Percentiles rank a stretch among this genome's conserved stretches.
Evolutionary conservation across 805 yeast species (phyloP).

Genomic region (Pachysolen tannophilus): DNA sequence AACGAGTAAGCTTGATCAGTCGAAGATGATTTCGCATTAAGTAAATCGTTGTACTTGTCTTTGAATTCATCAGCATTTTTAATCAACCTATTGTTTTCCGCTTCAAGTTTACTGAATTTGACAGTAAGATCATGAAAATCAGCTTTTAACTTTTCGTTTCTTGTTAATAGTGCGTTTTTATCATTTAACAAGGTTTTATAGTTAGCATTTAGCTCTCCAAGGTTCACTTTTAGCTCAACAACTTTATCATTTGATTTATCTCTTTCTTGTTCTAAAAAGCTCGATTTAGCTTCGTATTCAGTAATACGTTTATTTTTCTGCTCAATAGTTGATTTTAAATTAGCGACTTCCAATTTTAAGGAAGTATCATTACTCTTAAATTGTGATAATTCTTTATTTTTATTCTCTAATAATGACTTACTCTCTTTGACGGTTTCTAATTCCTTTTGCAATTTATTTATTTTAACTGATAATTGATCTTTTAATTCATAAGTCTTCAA

Average conservation of each 20-base stretch:
- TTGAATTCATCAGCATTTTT: constrained; percentile 32
- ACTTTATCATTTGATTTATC: constrained; percentile 29
- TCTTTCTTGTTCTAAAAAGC: constrained; percentile 29
- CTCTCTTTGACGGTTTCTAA: constrained; percentile 28
- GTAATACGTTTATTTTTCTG: constrained; percentile 35
- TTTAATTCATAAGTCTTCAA: constrained; percentile 12
- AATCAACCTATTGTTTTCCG: constrained; percentile 31
- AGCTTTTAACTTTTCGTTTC: constrained; percentile 30
- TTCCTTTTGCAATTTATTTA: constrained; percentile 19
- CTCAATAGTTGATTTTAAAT: constrained; percentile 33
- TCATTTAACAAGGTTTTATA: constrained; percentile 28
- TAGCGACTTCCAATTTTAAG: constrained; percentile 39
- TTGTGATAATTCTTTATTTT: constrained; percentile 29
- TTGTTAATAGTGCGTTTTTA: constrained; percentile 31
- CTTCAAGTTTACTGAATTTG: constrained; percentile 32
- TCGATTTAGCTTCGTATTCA: constrained; percentile 28
- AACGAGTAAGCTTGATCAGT: constrained; percentile 37
- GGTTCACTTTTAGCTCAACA: constrained; percentile 31
- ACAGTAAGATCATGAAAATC: constrained; percentile 25
- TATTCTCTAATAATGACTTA: constrained; percentile 19
- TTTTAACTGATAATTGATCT: neutral
- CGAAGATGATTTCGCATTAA: constrained; percentile 17
- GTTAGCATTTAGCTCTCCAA: constrained; percentile 29
- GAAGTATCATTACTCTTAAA: constrained; percentile 33
- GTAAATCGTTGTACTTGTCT: constrained; percentile 28